Base-by-base conservation (phyloP, 345 rosid species). In the Aquilaria yunnanensis region DNA sequence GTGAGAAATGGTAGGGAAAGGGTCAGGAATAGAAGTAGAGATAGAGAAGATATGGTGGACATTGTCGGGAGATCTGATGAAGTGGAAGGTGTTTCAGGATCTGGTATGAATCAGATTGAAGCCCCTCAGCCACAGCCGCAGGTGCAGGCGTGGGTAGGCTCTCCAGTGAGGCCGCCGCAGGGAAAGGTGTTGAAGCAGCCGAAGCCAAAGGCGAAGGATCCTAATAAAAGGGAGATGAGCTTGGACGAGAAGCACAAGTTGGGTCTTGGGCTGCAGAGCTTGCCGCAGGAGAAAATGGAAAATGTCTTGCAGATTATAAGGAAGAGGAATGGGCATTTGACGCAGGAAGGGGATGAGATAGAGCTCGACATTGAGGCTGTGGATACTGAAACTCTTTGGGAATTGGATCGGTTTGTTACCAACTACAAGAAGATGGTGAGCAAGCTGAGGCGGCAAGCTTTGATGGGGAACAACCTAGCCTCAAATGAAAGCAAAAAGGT, bases 281-380 rank as follows among this genome's bases (percentile, higher is more conserved):
- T 90, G 77, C 96, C 96, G 2, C 84, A 76, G 6, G 96, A 90
- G 84, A 90, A 90, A 69, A 86, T 87, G 81, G 94, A 83, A 50
- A 86, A 87, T 61, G 83, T 90, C 51, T 80, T 90, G 69, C 86
- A 78, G 70, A 90, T 90, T n/a, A 81, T 90, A 9, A 81, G 66
- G 75, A 90, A 81, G 81, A 81, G 94, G 67, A 83, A 86, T 46
- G 81, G 80, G 58, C 72, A 83, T 77, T 59, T 87, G 46, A 74
- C 82, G 66, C 96, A 87, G 70, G 94, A 89, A 0, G 96, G 92
- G 2, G 92, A 89, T 61, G 96, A 89, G 75, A 89, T 89, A 14
- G 96, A 89, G 74, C 76, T 86, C 4, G 96, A 89, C 53, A 89
- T 89, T 1, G 94, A 86, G 71, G 83, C 90, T 1, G 76, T 89